phyloP scores from a whole-genome alignment of 1,284 basidiomycete genomes.

The Afroboletus lepidellus region DNA sequence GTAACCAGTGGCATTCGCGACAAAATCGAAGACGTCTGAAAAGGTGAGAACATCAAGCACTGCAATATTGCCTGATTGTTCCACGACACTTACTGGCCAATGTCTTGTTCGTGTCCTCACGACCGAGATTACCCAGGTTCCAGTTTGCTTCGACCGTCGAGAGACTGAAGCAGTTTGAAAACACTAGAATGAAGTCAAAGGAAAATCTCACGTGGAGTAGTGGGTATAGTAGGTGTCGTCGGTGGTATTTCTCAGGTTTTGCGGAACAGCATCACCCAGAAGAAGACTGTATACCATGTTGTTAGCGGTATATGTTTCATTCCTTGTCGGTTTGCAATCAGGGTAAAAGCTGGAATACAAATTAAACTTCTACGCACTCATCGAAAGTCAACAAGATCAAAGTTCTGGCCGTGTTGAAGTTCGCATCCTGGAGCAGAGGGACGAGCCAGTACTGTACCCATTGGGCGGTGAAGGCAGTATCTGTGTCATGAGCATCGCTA shows the following conservation, averaged over 20 bases:
- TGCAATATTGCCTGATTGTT: not conserved
- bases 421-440: constrained; percentile 46
- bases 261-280: constrained; percentile 54
- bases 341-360: not conserved
- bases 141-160: constrained; percentile 67
- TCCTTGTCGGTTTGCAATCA: constrained; percentile 35
- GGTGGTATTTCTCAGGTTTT: constrained; percentile 41
- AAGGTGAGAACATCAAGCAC: not conserved
- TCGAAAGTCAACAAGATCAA: constrained; percentile 59
- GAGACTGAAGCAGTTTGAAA: constrained; percentile 30
- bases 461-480: constrained; percentile 44
- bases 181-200: not conserved
- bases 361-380: constrained; percentile 21
- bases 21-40: constrained; percentile 46
- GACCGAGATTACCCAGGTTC: constrained; percentile 56
- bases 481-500: constrained; percentile 53
- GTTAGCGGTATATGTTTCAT: constrained; percentile 45
- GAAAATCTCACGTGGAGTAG: constrained; percentile 46
- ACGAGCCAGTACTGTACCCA: constrained; percentile 57
- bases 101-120: constrained; percentile 49
- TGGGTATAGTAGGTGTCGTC: constrained; percentile 65
- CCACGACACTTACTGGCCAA: constrained; percentile 20
- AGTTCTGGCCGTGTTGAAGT: constrained; percentile 52
- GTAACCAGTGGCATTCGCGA: constrained; percentile 42
- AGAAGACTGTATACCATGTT: constrained; percentile 51